Percentiles rank a stretch among this genome's conserved stretches.
Evolutionary conservation across 2,329 filamentous ascomycete species (phyloP).

Genomic region (Cordyceps cicadae): DNA sequence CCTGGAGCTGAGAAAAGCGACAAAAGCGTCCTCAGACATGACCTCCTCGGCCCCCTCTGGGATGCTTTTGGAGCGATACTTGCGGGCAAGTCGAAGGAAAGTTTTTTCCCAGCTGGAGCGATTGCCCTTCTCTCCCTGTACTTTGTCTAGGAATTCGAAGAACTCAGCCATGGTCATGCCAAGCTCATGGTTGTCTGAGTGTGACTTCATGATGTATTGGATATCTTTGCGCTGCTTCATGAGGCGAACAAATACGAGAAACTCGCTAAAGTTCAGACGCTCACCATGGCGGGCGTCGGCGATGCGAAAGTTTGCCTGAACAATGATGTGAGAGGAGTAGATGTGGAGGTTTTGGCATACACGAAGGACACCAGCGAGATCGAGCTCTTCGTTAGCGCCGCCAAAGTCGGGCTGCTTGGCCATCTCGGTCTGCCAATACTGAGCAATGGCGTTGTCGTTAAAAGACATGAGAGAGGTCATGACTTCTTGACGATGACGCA

Average conservation of each 20-base stretch:
- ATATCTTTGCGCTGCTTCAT: constrained; percentile 83
- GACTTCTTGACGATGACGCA: constrained; percentile 76
- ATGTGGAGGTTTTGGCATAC: constrained; percentile 89
- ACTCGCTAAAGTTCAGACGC: constrained; percentile 68
- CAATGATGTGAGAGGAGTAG: constrained; percentile 68
- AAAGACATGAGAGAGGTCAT: constrained; percentile 87
- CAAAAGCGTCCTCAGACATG: constrained; percentile 73
- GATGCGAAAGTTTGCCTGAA: constrained; percentile 65
- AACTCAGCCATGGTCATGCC: constrained; percentile 70
- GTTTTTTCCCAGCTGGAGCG: constrained; percentile 58
- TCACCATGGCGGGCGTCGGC: constrained; percentile 59
- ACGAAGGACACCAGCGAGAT: constrained; percentile 69
- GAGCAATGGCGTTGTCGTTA: constrained; percentile 69
- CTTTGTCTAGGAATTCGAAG: constrained; percentile 60
- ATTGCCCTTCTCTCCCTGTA: constrained; percentile 67
- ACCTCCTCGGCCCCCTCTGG: constrained; percentile 32
- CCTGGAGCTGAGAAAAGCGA: constrained; percentile 66
- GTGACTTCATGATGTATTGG: constrained; percentile 58
- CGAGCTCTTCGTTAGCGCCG: constrained; percentile 60
- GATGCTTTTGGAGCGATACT: constrained; percentile 40
- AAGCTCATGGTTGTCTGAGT: constrained; percentile 48
- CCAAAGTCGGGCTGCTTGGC: constrained; percentile 51
- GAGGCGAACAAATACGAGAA: constrained; percentile 71
- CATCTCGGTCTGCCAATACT: constrained; percentile 85
- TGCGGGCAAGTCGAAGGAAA: constrained; percentile 63